A percentile compares a stretch with the other conserved stretches of the same genome.
Evolutionary conservation across 2,329 filamentous ascomycete species (phyloP).

Genomic region (Talaromyces sp.): DNA sequence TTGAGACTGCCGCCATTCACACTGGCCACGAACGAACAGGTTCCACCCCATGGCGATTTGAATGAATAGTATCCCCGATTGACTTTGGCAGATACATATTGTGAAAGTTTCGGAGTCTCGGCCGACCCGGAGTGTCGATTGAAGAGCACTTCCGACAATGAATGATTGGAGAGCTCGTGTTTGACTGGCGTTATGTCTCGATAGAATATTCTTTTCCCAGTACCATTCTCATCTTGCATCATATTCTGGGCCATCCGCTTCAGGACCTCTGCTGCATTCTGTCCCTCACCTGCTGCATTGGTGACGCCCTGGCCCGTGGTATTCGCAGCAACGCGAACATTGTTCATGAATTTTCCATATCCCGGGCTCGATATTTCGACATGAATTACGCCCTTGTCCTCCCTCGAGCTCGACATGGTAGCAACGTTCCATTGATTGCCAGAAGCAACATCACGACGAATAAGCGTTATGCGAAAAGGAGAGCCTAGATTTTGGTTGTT

Average conservation of each 20-base stretch:
- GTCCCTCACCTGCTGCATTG: background rate
- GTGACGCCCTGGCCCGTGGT: constrained; percentile 28
- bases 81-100: constrained; percentile 25
- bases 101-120: constrained; percentile 10
- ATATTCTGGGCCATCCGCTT: constrained; percentile 11
- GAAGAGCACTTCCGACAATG: constrained; percentile 10
- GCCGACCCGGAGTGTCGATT: constrained; percentile 9
- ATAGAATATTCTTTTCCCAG: background rate
- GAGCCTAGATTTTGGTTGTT: constrained; percentile 12
- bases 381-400: constrained; percentile 38
- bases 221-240: background rate
- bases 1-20: constrained; percentile 69
- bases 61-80: constrained; percentile 64
- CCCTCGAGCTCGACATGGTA: constrained; percentile 49
- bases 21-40: constrained; percentile 80
- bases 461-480: constrained; percentile 54
- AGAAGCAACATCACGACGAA: constrained; percentile 67
- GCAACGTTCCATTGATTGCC: constrained; percentile 73
- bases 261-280: constrained; percentile 11
- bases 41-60: constrained; percentile 78
- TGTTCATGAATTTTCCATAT: constrained; percentile 55
- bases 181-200: constrained; percentile 14
- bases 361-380: constrained; percentile 59
- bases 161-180: constrained; percentile 6
- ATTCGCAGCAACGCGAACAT: constrained; percentile 35